Conservation (phyloP, 2,329 filamentous ascomycete genomes). For the Allantophomopsis lycopodina region DNA sequence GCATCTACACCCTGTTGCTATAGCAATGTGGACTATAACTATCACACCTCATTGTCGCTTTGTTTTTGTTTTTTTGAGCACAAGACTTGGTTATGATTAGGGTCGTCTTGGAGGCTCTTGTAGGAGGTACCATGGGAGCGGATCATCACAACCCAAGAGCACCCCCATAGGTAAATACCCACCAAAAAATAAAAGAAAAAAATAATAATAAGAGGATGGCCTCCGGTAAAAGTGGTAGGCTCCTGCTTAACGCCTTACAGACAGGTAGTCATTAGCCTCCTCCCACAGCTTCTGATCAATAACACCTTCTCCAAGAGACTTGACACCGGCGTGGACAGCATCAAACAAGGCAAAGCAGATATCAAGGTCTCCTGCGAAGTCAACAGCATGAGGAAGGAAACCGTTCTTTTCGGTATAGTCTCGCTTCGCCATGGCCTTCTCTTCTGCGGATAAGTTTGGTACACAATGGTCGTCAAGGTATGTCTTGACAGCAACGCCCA, state of each 20-base stretch:
- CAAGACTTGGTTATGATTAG: too few species aligned
- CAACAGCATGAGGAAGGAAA: slow-evolving; percentile 43
- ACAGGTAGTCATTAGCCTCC: slow-evolving; percentile 38
- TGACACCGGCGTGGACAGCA: slow-evolving; percentile 41
- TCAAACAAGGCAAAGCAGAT: slow-evolving; percentile 43
- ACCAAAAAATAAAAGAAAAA: too few species aligned
- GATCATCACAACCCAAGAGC: too few species aligned
- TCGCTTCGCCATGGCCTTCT: slow-evolving; percentile 28
- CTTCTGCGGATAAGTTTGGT: slow-evolving; percentile 35
- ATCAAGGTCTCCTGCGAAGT: slow-evolving; percentile 45
- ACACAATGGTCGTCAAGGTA: slow-evolving; percentile 60
- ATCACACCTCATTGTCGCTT: too few species aligned
- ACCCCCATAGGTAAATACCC: too few species aligned
- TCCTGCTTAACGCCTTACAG: slow-evolving; percentile 8
- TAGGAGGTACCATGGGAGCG: too few species aligned
- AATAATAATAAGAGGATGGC: too few species aligned
- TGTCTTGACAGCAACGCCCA: slow-evolving; percentile 70
- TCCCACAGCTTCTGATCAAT: slow-evolving; percentile 38
- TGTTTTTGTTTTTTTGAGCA: too few species aligned
- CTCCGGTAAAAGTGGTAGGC: neutral
- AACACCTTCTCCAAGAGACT: slow-evolving; percentile 34
- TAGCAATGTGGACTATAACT: too few species aligned
- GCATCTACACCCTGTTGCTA: too few species aligned
- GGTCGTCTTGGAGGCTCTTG: too few species aligned
- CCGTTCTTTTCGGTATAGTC: slow-evolving; percentile 29